These are phyloP conservation scores for Ulmus americana DNA, from an alignment of 331 rosid species.

Conservation along the genomic window DNA sequence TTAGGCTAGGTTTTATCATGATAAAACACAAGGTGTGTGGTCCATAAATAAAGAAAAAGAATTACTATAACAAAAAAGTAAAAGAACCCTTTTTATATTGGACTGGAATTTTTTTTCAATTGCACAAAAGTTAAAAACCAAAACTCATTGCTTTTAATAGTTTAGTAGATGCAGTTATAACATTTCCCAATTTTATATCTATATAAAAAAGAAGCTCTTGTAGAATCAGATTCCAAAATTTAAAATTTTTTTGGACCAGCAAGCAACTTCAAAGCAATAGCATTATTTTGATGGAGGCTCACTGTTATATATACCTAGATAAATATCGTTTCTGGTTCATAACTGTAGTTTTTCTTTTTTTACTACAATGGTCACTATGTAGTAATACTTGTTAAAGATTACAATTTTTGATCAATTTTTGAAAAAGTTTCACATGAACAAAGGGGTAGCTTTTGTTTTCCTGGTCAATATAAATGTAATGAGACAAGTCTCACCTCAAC, in stretches of 20 bases:
- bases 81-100: constrained; percentile 1
- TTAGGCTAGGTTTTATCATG: neutral
- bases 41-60: too few relatives aligned
- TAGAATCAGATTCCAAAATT: neutral
- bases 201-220: neutral
- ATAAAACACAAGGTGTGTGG: neutral
- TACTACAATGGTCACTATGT: neutral
- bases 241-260: neutral
- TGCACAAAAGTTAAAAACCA: too few relatives aligned
- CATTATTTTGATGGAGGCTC: neutral
- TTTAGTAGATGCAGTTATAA: neutral
- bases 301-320: neutral
- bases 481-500: too few relatives aligned
- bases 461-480: too few relatives aligned
- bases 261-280: neutral
- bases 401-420: too few relatives aligned
- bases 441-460: too few relatives aligned
- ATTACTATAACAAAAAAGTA: too few relatives aligned
- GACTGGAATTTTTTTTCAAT: neutral
- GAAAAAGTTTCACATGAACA: too few relatives aligned
- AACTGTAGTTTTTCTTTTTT: neutral
- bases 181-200: neutral
- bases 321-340: neutral
- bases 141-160: constrained; percentile 2
- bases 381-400: neutral